Percentiles rank a stretch among this genome's conserved stretches.
Conservation (phyloP, 768 basidiomycete species). For the Suillus ampliporus region DNA sequence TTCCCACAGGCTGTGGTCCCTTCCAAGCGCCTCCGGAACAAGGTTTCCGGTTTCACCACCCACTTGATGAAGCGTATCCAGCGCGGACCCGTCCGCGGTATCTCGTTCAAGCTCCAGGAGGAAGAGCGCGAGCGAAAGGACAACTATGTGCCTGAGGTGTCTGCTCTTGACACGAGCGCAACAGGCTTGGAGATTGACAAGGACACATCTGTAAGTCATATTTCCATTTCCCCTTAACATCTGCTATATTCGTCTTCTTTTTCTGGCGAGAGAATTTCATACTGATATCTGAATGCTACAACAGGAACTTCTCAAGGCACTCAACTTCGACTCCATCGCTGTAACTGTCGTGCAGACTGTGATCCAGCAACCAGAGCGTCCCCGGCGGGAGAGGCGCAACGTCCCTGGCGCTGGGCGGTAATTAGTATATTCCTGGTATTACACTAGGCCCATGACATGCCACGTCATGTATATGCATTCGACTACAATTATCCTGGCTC, state of each 20-base stretch:
- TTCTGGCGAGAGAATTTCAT: neutral
- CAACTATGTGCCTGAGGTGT: constrained; percentile 98
- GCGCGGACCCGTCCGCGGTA: constrained; percentile 96
- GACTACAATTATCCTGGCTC: constrained; percentile 1
- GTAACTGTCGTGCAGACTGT: constrained; percentile 74
- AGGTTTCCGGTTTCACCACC: constrained; percentile 99
- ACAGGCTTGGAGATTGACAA: constrained; percentile 86
- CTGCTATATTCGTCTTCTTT: neutral
- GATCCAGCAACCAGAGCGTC: constrained; percentile 70
- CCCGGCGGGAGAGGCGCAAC: constrained; percentile 74
- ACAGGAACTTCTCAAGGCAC: constrained; percentile 84
- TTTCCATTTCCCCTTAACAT: neutral
- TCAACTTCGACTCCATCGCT: constrained; percentile 90
- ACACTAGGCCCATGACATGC: constrained; percentile 16
- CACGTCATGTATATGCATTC: constrained; percentile 21
- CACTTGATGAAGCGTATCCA: constrained; percentile 99
- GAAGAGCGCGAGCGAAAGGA: constrained; percentile 99
- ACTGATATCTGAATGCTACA: constrained; percentile 1
- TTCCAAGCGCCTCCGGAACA: constrained; percentile 99
- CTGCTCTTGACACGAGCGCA: constrained; percentile 83
- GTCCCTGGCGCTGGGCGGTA: constrained; percentile 81
- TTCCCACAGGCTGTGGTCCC: constrained; percentile 81
- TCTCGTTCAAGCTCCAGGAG: constrained; percentile 99
- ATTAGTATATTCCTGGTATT: constrained; percentile 22
- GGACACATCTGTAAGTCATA: constrained; percentile 86